These are phyloP conservation scores for Musa itinerans DNA, from an alignment of 176 grass and related monocot genomes.

Conservation along the genomic window DNA sequence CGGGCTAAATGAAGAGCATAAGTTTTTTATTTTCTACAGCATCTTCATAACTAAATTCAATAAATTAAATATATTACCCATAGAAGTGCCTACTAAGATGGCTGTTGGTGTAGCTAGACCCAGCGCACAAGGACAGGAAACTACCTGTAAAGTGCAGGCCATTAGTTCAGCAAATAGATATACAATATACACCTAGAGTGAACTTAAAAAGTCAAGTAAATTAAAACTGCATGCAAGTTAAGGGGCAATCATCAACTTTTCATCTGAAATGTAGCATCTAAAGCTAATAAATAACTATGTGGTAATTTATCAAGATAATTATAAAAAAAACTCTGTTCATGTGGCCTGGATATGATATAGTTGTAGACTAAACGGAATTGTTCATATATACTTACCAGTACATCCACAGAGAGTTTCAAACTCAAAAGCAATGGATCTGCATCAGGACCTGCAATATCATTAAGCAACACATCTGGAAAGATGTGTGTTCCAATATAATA, in stretches of 20 bases:
- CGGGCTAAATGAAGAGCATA: too few relatives aligned
- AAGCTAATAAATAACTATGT: conserved; percentile 15
- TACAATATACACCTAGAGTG: background rate
- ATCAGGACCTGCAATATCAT: conserved; percentile 91
- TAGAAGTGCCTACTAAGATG: conserved; percentile 91
- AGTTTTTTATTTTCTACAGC: background rate
- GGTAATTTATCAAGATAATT: background rate
- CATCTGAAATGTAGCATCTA: background rate
- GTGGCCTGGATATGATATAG: background rate
- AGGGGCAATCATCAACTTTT: background rate
- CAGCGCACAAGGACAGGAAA: conserved; percentile 95
- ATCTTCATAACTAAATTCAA: background rate
- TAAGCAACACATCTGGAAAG: conserved; percentile 85
- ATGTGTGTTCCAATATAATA: conserved; percentile 76
- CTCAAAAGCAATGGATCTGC: conserved; percentile 78
- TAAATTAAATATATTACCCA: conserved; percentile 46
- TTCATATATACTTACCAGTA: conserved; percentile 54
- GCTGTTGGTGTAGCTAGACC: conserved; percentile 95
- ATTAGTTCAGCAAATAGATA: conserved; percentile 15
- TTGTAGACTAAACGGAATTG: background rate
- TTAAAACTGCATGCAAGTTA: background rate
- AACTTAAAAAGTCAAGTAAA: background rate
- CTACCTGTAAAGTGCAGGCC: conserved; percentile 43
- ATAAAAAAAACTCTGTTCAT: background rate
- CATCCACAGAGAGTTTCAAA: conserved; percentile 89